These are phyloP conservation scores for Globisporangium spinosum DNA, from an alignment of 352 stramenopile species.

Conservation along the genomic window DNA sequence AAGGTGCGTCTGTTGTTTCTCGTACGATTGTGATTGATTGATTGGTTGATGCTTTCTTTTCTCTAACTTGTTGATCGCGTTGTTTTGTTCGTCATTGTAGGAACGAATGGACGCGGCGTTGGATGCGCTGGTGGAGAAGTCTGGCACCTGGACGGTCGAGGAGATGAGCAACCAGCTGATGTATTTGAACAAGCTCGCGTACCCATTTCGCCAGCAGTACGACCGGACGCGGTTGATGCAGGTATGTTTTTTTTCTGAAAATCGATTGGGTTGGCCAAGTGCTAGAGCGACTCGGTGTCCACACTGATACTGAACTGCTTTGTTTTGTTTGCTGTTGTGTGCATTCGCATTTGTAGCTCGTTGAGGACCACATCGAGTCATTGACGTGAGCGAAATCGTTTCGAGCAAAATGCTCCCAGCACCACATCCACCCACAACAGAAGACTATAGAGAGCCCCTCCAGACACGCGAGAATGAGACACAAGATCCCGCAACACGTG, in stretches of 20 bases:
- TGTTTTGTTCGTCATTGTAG: slow-evolving; percentile 24
- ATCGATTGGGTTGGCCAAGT: background rate
- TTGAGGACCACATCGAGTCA: slow-evolving; percentile 12
- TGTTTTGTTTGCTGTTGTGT: background rate
- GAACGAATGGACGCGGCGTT: slow-evolving; percentile 47
- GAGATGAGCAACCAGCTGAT: slow-evolving; percentile 69
- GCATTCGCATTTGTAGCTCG: background rate
- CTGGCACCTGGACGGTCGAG: slow-evolving; percentile 63
- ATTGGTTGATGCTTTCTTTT: background rate
- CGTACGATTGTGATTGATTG: background rate
- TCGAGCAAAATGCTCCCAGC: too few relatives aligned
- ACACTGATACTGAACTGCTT: background rate
- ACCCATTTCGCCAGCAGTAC: slow-evolving; percentile 53
- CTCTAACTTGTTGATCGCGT: slow-evolving; percentile 2
- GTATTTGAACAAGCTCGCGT: slow-evolving; percentile 66
- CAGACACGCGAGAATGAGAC: background rate
- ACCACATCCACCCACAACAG: background rate
- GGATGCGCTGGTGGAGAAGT: slow-evolving; percentile 53
- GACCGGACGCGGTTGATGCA: slow-evolving; percentile 68
- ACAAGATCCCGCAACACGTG: background rate
- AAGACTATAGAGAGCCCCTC: background rate
- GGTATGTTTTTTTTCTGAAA: slow-evolving; percentile 26
- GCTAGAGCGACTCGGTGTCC: background rate
- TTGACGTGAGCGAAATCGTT: background rate
- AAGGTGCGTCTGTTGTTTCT: slow-evolving; percentile 39